A percentile compares a stretch with the other conserved stretches of the same genome.
Conservation (phyloP, 225 moss, liverwort and hornwort species). For the Polytrichum commune region DNA sequence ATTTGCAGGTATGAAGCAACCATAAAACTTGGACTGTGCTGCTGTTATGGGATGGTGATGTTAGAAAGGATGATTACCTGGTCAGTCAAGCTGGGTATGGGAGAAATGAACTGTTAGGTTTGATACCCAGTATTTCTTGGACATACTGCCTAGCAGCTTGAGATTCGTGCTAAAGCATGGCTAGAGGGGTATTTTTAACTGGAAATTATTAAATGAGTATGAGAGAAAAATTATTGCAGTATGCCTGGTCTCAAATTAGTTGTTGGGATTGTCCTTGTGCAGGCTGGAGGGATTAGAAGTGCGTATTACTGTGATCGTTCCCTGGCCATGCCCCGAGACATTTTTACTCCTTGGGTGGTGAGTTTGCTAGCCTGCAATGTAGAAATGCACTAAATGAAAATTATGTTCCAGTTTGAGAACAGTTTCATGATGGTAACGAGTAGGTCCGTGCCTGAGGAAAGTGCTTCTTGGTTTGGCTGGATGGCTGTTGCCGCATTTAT, state of each 20-base stretch:
- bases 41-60: neutral
- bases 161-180: too few species aligned
- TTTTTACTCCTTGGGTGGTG: conserved; percentile 95
- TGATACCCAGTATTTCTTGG: too few species aligned
- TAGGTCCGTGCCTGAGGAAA: neutral
- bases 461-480: neutral
- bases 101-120: neutral
- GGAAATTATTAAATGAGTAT: too few species aligned
- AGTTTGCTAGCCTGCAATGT: conserved; percentile 4
- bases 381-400: neutral
- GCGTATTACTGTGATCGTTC: conserved; percentile 89
- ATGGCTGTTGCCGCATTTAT: too few species aligned
- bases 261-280: neutral
- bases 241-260: too few species aligned
- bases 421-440: neutral
- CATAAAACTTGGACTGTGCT: neutral
- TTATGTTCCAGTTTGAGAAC: neutral
- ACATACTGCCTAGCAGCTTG: too few species aligned
- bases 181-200: too few species aligned
- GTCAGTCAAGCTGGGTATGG: neutral
- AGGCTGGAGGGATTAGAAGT: conserved; percentile 89
- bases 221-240: too few species aligned
- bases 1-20: conserved; percentile 53
- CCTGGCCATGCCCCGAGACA: conserved; percentile 74
- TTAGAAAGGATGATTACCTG: too few species aligned